Percentiles rank a stretch among this genome's conserved stretches.
phyloP scores from a whole-genome alignment of 78 protist genomes.

The Planoprotostelium fungivorum region DNA sequence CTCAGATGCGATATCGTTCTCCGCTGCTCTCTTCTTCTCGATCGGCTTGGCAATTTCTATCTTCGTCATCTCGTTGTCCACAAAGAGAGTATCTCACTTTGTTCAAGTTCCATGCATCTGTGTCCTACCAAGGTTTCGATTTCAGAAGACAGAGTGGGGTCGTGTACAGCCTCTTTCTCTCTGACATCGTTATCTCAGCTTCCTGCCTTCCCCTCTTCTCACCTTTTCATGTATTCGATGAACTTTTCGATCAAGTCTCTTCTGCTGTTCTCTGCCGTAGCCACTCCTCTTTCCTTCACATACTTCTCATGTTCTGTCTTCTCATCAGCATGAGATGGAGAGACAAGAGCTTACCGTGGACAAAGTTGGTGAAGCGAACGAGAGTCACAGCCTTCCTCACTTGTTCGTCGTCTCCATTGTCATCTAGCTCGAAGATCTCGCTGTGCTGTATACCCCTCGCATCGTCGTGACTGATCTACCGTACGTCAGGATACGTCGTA shows the following conservation, averaged over 20 bases:
- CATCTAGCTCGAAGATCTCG: not conserved
- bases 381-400: not conserved
- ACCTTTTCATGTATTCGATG: not conserved
- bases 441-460: not conserved
- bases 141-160: not conserved
- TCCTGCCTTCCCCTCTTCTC: not conserved
- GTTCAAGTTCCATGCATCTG: not conserved
- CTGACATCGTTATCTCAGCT: not conserved
- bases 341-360: not conserved
- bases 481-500: not conserved
- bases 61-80: not conserved
- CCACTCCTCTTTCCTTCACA: not conserved
- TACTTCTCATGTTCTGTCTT: not conserved
- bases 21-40: not conserved
- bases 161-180: not conserved
- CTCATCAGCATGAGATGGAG: not conserved
- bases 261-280: not conserved
- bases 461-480: not conserved
- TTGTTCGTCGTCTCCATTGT: not conserved
- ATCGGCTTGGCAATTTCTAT: not conserved
- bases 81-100: too few species aligned
- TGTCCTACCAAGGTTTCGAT: not conserved
- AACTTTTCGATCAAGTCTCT: not conserved
- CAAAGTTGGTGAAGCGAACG: not conserved
- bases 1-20: not conserved